A percentile compares a stretch with the other conserved stretches of the same genome.
phyloP scores from a whole-genome alignment of 345 rosid genomes.

The Hibiscus tridactylites region DNA sequence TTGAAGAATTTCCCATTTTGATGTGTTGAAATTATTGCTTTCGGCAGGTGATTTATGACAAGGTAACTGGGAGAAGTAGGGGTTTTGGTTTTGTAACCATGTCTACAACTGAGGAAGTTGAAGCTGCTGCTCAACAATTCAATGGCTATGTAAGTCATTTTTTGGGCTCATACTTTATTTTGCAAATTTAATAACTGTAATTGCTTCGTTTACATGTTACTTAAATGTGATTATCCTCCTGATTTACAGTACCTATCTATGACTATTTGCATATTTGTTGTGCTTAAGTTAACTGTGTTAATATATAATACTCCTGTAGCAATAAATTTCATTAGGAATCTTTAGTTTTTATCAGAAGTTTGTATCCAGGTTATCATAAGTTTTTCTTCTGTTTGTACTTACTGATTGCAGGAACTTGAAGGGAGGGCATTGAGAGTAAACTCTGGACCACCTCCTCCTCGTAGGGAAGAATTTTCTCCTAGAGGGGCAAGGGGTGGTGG shows the following conservation, averaged over 20 bases:
- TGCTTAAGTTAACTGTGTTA: neutral
- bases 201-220: neutral
- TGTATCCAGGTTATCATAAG: neutral
- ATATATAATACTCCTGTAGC: neutral
- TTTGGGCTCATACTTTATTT: neutral
- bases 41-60: slow-evolving; percentile 85
- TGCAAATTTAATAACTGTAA: neutral
- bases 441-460: slow-evolving; percentile 73
- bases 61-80: slow-evolving; percentile 87
- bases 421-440: slow-evolving; percentile 89
- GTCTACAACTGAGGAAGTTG: slow-evolving; percentile 64
- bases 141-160: slow-evolving; percentile 74
- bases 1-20: neutral
- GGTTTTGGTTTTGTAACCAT: slow-evolving; percentile 98
- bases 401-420: slow-evolving; percentile 61
- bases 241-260: too few species aligned
- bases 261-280: too few species aligned
- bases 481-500: slow-evolving; percentile 19
- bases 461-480: slow-evolving; percentile 41
- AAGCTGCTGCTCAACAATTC: slow-evolving; percentile 71
- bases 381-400: neutral
- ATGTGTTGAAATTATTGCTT: slow-evolving; percentile 15
- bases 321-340: neutral
- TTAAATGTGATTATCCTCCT: too few species aligned
- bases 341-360: too few species aligned